Conservation (phyloP, 2,329 filamentous ascomycete species). For the Trichophyton simii region DNA sequence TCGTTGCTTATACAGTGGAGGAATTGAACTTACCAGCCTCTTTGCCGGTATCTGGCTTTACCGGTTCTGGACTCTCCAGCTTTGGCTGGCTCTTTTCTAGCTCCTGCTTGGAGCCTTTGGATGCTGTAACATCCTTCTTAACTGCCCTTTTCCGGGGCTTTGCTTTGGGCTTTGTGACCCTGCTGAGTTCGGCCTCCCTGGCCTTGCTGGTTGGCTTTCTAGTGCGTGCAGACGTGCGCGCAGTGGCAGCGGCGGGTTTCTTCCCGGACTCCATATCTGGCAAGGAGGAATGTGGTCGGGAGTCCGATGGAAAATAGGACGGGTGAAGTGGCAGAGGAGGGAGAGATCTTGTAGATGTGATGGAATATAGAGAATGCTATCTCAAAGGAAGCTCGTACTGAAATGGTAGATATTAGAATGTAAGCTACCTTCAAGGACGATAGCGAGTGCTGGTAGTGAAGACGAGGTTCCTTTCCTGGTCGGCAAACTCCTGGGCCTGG, state of each 20-base stretch:
- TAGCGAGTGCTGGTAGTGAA: not conserved
- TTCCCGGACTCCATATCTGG: not conserved
- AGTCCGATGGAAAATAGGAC: not conserved
- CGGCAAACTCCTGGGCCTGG: not conserved
- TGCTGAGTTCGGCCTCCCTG: conserved; percentile 17
- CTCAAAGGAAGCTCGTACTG: not conserved
- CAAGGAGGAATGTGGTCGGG: not conserved
- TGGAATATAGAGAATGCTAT: not conserved
- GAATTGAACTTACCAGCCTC: not conserved
- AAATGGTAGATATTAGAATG: not conserved
- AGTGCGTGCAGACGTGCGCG: conserved; percentile 19
- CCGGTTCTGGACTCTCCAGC: conserved; percentile 9
- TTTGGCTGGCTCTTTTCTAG: conserved; percentile 10
- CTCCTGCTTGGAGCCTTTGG: not conserved
- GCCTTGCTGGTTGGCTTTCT: conserved; percentile 23
- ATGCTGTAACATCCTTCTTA: not conserved
- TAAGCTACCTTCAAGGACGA: not conserved
- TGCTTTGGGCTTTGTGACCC: conserved; percentile 3
- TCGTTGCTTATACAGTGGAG: too few species aligned
- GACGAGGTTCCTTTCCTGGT: not conserved
- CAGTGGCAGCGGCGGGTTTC: not conserved
- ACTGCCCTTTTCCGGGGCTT: not conserved
- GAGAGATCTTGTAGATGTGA: not conserved
- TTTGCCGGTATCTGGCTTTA: not conserved
- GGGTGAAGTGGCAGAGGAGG: too few species aligned